Conservation (phyloP, 345 rosid genomes). For the Salix exigua region DNA sequence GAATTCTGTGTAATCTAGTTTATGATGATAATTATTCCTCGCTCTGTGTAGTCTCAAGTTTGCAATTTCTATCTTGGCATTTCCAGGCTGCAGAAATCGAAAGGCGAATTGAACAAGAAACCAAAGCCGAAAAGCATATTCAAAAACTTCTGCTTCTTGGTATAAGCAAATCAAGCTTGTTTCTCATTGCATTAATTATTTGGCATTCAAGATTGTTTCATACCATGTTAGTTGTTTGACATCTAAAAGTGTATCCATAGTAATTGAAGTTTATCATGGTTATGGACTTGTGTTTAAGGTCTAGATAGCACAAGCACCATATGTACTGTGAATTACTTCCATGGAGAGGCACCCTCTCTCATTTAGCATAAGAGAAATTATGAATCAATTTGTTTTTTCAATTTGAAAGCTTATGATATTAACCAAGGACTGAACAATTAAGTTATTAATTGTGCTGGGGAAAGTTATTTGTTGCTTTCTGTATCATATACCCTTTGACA, state of each 20-base stretch:
- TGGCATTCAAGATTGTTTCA: background rate
- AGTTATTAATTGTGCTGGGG: background rate
- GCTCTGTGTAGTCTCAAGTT: background rate
- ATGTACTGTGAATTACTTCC: slow-evolving; percentile 5
- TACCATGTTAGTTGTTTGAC: background rate
- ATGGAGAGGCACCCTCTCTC: background rate
- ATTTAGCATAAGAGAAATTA: background rate
- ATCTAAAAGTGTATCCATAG: background rate
- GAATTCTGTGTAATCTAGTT: background rate
- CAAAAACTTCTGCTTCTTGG: slow-evolving; percentile 94
- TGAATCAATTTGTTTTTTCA: background rate
- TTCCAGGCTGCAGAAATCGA: slow-evolving; percentile 85
- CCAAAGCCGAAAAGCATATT: slow-evolving; percentile 90
- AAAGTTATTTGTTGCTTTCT: background rate
- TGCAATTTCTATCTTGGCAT: slow-evolving; percentile 11
- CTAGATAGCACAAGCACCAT: background rate
- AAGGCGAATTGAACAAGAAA: slow-evolving; percentile 91
- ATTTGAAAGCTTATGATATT: background rate
- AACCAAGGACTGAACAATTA: background rate
- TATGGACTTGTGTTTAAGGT: background rate
- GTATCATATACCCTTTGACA: background rate
- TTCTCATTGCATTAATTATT: slow-evolving; percentile 1
- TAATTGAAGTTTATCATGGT: background rate
- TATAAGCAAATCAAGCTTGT: slow-evolving; percentile 18
- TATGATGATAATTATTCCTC: slow-evolving; percentile 2